phyloP scores from a whole-genome alignment of 208 protist genomes.

The Phytomonas serpens region DNA sequence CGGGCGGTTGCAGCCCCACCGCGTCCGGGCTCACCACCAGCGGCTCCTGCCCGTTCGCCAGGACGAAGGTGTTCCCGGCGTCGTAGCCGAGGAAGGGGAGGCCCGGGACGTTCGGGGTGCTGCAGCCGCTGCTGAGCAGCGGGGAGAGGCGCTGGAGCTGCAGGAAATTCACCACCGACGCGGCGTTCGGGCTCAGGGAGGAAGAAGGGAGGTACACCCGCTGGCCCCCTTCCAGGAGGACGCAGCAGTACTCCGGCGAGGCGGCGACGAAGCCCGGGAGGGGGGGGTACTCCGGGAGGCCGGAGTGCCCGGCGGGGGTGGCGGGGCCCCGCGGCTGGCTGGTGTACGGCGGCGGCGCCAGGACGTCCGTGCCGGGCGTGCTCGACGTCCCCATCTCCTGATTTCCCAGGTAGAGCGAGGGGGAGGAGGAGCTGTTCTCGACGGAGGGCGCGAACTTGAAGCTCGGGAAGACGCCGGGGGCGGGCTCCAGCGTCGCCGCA shows the following conservation, averaged over 20 bases:
- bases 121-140: background rate
- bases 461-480: constrained; percentile 19
- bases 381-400: background rate
- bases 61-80: background rate
- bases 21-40: background rate
- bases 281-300: background rate
- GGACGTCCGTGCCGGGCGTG: background rate
- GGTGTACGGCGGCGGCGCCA: constrained; percentile 13
- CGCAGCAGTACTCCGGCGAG: constrained; percentile 32
- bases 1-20: background rate
- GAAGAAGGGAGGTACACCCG: constrained; percentile 29
- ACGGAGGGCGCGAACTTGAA: background rate
- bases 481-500: constrained; percentile 10
- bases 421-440: background rate
- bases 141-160: constrained; percentile 10
- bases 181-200: constrained; percentile 12
- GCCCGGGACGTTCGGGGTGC: background rate
- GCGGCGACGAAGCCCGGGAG: background rate
- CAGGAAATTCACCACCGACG: background rate
- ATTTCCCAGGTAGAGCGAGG: background rate
- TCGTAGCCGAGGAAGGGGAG: background rate
- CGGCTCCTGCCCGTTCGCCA: background rate
- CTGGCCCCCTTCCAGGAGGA: constrained; percentile 24
- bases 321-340: background rate
- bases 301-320: background rate